A percentile compares a stretch with the other conserved stretches of the same genome.
These are phyloP conservation scores for Cicer bijugum DNA, from an alignment of 306 rosid species.

Conservation along the genomic window DNA sequence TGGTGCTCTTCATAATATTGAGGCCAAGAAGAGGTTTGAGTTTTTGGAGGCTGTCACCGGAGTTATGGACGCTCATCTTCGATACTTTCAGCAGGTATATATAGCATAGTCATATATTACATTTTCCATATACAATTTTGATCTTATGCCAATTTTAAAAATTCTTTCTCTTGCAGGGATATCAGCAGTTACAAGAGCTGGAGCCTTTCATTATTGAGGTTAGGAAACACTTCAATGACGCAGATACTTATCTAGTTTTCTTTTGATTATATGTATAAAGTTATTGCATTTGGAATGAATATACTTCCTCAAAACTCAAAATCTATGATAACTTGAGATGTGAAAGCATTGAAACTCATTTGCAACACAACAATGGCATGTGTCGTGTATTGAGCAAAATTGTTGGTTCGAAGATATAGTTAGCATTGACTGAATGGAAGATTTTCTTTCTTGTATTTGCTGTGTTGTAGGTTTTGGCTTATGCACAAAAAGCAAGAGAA, in stretches of 20 bases:
- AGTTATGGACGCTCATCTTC: constrained; percentile 84
- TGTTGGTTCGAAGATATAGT: constrained; percentile 18
- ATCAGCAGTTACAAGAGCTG: constrained; percentile 53
- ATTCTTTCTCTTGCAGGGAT: constrained; percentile 50
- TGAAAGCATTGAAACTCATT: not conserved
- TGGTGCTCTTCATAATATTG: constrained; percentile 70
- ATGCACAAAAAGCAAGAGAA: constrained; percentile 77
- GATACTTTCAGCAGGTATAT: constrained; percentile 76
- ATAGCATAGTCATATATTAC: constrained; percentile 11
- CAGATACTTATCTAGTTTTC: not conserved
- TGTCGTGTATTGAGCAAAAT: constrained; percentile 2
- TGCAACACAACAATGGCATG: not conserved
- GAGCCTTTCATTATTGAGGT: constrained; percentile 64
- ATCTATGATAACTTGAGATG: constrained; percentile 34
- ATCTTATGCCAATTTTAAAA: constrained; percentile 22
- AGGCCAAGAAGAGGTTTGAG: constrained; percentile 78
- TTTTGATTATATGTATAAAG: constrained; percentile 2
- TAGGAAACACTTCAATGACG: not conserved
- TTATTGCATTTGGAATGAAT: constrained; percentile 4
- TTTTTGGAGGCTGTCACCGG: constrained; percentile 85
- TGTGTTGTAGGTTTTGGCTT: constrained; percentile 62
- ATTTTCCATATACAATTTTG: constrained; percentile 14
- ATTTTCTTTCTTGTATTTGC: constrained; percentile 33
- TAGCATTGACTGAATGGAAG: constrained; percentile 29
- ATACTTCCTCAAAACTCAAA: constrained; percentile 25